phyloP scores from a whole-genome alignment of 163 green algal species.

The Volvox carteri region DNA sequence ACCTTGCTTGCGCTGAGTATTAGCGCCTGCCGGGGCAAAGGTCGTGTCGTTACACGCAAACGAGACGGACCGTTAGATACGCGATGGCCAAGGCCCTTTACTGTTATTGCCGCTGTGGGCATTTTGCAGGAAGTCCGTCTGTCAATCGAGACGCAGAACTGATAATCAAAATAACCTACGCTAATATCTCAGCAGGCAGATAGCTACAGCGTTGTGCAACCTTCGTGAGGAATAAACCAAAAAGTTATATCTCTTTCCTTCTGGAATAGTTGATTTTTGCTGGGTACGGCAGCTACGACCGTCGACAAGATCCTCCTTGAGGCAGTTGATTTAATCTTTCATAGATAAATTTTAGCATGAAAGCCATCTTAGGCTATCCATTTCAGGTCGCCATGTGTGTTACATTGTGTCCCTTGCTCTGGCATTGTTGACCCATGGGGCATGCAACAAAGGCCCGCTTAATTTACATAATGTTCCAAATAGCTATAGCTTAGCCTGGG shows the following conservation, averaged over 20 bases:
- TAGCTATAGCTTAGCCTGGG: no score
- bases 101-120: neutral
- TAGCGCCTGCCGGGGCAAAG: neutral
- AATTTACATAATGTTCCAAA: no score
- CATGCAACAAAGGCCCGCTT: no score
- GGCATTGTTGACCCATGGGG: neutral
- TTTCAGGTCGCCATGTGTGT: no score
- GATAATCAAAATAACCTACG: no score
- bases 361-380: no score
- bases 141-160: no score
- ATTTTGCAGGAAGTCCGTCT: neutral
- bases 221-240: no score
- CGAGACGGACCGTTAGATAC: neutral
- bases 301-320: slow-evolving; percentile 3
- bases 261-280: slow-evolving; percentile 22
- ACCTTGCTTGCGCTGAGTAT: slow-evolving; percentile 19
- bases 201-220: no score
- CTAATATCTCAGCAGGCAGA: no score
- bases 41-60: neutral
- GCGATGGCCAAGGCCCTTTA: slow-evolving; percentile 1
- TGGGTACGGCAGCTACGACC: slow-evolving; percentile 4
- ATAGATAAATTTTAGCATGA: neutral
- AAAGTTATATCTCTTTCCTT: no score
- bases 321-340: neutral
- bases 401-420: neutral